Evolutionary conservation across 2,329 filamentous ascomycete genomes (phyloP).

Genomic region (Sarocladium oryzae): DNA sequence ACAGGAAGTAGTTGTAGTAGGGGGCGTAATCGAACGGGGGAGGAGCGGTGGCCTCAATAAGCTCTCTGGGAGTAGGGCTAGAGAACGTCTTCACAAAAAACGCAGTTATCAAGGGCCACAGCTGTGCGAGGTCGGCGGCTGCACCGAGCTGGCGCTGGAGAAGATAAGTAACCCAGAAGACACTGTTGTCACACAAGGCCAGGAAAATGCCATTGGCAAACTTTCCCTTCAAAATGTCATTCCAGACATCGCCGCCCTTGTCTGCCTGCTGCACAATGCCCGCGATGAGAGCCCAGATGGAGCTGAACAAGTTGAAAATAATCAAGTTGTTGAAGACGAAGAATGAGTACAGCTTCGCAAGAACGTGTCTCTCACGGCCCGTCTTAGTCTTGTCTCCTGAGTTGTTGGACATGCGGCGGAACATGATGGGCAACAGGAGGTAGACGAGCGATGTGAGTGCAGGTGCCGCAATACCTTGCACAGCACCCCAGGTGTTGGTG

Average conservation of each 20-base stretch:
- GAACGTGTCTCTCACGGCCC: conserved; percentile 82
- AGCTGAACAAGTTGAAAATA: conserved; percentile 87
- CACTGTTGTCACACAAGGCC: conserved; percentile 74
- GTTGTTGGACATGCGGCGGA: conserved; percentile 75
- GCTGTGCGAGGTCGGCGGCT: conserved; percentile 85
- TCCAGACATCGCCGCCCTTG: conserved; percentile 56
- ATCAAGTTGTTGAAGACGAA: conserved; percentile 97
- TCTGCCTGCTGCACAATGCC: conserved; percentile 54
- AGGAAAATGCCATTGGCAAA: conserved; percentile 60
- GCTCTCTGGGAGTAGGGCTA: conserved; percentile 79
- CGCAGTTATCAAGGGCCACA: conserved; percentile 76
- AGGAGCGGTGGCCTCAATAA: conserved; percentile 89
- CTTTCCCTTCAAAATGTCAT: conserved; percentile 58
- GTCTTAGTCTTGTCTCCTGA: conserved; percentile 90
- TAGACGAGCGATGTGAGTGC: conserved; percentile 84
- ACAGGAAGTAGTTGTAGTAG: conserved; percentile 98
- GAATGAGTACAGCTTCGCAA: conserved; percentile 86
- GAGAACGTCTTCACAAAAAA: conserved; percentile 81
- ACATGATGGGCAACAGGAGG: conserved; percentile 80
- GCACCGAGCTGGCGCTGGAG: conserved; percentile 89
- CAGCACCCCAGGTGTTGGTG: conserved; percentile 68
- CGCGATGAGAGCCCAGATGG: conserved; percentile 67
- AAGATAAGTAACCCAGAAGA: conserved; percentile 92
- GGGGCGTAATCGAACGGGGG: conserved; percentile 90
- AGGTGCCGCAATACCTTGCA: conserved; percentile 88